phyloP scores from a whole-genome alignment of 1,284 basidiomycete genomes.

The Puccinia brachypodii region DNA sequence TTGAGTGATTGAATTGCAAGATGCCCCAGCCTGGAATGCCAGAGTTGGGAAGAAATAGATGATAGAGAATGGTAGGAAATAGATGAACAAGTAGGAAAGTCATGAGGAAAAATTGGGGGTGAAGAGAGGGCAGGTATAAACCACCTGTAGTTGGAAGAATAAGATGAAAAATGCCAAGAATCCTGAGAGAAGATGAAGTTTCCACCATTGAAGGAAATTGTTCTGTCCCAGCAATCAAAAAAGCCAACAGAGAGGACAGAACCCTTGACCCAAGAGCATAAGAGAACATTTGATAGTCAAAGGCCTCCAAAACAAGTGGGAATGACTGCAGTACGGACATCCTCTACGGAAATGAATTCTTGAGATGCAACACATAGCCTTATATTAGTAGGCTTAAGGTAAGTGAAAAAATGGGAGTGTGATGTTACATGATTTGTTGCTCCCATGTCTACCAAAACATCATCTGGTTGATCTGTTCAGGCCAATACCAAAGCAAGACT shows the following conservation, averaged over 20 bases:
- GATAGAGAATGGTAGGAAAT: too few species aligned
- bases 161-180: too few species aligned
- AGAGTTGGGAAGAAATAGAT: too few species aligned
- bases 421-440: constrained; percentile 17
- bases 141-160: too few species aligned
- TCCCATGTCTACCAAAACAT: neutral
- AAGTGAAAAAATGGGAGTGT: neutral
- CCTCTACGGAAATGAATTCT: neutral
- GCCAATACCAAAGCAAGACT: neutral
- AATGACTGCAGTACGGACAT: neutral
- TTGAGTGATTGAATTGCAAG: too few species aligned
- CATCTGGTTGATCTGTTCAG: neutral
- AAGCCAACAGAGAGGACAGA: neutral
- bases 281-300: neutral
- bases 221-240: neutral
- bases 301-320: neutral
- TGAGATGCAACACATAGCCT: neutral
- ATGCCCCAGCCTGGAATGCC: too few species aligned
- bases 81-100: too few species aligned
- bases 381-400: neutral
- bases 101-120: too few species aligned
- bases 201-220: neutral
- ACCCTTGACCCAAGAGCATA: neutral
- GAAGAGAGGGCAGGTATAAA: too few species aligned
- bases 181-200: neutral